Base-by-base conservation (phyloP, 495 filamentous ascomycete species). In the Podospora comata region DNA sequence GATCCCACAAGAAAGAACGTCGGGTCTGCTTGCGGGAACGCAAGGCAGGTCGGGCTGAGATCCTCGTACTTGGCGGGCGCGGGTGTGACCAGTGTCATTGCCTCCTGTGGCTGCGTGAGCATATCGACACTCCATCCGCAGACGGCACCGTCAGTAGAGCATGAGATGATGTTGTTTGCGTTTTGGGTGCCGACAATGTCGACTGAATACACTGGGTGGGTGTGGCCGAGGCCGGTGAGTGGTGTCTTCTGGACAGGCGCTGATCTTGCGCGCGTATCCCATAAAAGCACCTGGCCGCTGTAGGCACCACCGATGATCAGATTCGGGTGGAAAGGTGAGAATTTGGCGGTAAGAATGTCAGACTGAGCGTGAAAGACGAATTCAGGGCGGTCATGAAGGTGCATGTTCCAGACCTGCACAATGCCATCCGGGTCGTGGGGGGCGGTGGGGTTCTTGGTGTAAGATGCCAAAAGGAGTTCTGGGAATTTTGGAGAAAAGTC, bases 121-220 rank as follows among this genome's bases (percentile, higher is more conserved):
- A 98, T 98, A 80, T 98, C 96, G 13, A 97, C 89, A 19, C 90
- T 91, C 96, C 96, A 99, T 59, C 92, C 90, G 79, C 96, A 98
- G 68, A 98, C 91, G 44, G 94, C 92, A 66, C 96, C 96, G 74
- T 99, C 96, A 0, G 96, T 99, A 3, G 93, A 97, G 75, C 90
- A 91, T 20, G 92, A 96, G 65, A 99, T 88, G 76, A 99, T 96
- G 75, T 98, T 98, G 79, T 97, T 95, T 62, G 96, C 96, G 78
- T 99, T 98, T 78, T 98, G 96, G 5, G 95, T 99, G 69, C 95
- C 95, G 55, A 98, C 91, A 30, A 98, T 93, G 58, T 95, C 92
- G 67, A 99, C 88, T 28, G 89, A 90, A 82, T 99, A 99, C 65
- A 99, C 91, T 0, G 95, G 95, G 73, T 99, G 95, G 7, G 95